Evolutionary conservation across 2,329 filamentous ascomycete species (phyloP), one percentile per base, ranked within the genome.

Genomic region (Myriangium duriaei): DNA sequence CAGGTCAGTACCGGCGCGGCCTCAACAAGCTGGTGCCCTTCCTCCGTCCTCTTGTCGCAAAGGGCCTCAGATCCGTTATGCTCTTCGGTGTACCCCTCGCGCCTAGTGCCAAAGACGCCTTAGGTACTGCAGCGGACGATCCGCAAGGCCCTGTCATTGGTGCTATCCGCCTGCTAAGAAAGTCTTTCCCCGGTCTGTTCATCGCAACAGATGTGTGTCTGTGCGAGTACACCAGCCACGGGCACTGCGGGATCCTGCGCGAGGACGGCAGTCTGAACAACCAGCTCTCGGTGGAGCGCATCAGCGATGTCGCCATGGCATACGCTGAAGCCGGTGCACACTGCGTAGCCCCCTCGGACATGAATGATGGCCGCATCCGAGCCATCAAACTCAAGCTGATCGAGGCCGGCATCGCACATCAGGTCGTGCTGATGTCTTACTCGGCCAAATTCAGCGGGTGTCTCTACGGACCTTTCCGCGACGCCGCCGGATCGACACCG

Each of bases 381-480:
- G 88, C 87, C 44, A 98, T 98, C 61, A 98, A 98, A 70, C 73
- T 95, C 38, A 96, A 95, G 68, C 69, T 98, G 45, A 96, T 96
- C 42, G 88, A 96, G 60, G 79, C 86, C 42, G 88, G 88, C 38
- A 82, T 96, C 50, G 81, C 87, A 5, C 91, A 98, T 65, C 79
- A 81, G 56, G 81, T 88, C 10, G 73, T 93, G 39, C 71, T 98
- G 44, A 96, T 98, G 91, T 94, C 86, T 4, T 98, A 98, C 63
- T 86, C 86, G 11, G 91, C 91, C 54, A 98, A 98, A 60, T 98
- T 98, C 64, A 88, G 83, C 14, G 91, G 91, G 32, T 96, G 87
- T 57, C 66, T 96, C 7, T 98, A 98, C 62, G 91, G 91, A 0
- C 91, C 91, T 10, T 98, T 98, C 73, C 81, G 91, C 44, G 91